phyloP scores from a whole-genome alignment of 345 rosid species.

The Aquilaria sinensis region DNA sequence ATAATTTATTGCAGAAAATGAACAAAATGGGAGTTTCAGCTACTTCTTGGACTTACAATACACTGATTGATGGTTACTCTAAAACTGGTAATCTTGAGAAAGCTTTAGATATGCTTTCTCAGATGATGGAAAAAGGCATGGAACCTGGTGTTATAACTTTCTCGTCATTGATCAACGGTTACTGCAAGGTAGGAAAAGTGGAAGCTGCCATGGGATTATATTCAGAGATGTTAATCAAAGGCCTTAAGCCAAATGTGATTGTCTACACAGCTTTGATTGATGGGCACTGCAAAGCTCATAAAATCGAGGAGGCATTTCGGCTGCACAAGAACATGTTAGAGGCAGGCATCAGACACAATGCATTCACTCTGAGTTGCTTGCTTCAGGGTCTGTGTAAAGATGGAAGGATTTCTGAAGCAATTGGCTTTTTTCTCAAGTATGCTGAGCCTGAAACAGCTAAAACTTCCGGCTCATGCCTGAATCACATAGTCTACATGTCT shows the following conservation, averaged over 20 bases:
- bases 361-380: conserved; percentile 51
- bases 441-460: conserved; percentile 6
- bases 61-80: conserved; percentile 53
- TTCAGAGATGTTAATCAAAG: conserved; percentile 57
- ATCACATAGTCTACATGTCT: conserved; percentile 21
- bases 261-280: conserved; percentile 56
- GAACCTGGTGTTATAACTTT: conserved; percentile 53
- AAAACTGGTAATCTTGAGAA: conserved; percentile 41
- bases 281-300: conserved; percentile 54
- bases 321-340: conserved; percentile 48
- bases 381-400: conserved; percentile 56
- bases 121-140: conserved; percentile 44
- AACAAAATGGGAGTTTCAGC: conserved; percentile 34
- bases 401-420: conserved; percentile 40
- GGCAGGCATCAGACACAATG: conserved; percentile 43
- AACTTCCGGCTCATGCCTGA: conserved; percentile 27
- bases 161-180: conserved; percentile 54
- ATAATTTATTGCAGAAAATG: conserved; percentile 37
- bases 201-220: conserved; percentile 53
- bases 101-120: conserved; percentile 52
- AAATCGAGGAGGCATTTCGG: conserved; percentile 44
- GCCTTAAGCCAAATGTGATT: conserved; percentile 52
- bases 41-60: conserved; percentile 51
- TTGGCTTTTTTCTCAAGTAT: conserved; percentile 33
- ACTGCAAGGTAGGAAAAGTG: conserved; percentile 48